phyloP scores from a whole-genome alignment of 1,284 basidiomycete species.

The Naganishia cerealis region DNA sequence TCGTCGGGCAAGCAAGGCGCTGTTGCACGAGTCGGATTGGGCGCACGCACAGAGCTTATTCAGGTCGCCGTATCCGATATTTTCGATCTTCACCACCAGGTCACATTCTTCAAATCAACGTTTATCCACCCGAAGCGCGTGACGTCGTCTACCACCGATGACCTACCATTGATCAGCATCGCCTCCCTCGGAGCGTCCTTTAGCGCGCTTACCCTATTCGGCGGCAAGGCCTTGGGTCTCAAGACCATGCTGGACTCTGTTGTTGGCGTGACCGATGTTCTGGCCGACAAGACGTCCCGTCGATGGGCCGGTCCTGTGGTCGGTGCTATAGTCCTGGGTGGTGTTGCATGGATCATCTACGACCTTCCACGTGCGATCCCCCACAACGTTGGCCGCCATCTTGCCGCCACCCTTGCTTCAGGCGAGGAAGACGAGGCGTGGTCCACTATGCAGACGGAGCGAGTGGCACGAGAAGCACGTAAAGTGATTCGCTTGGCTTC shows the following conservation, averaged over 20 bases:
- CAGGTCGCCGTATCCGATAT: conserved; percentile 66
- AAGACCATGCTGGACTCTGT: conserved; percentile 74
- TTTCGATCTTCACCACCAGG: conserved; percentile 81
- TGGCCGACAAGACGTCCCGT: conserved; percentile 77
- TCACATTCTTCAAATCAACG: conserved; percentile 56
- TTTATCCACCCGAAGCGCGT: conserved; percentile 57
- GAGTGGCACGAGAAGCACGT: conserved; percentile 81
- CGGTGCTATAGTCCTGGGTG: conserved; percentile 71
- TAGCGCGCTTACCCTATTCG: conserved; percentile 84
- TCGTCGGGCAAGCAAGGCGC: conserved; percentile 48
- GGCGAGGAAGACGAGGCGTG: conserved; percentile 43
- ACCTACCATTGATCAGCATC: conserved; percentile 68
- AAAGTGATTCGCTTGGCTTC: conserved; percentile 91
- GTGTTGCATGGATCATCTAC: conserved; percentile 77
- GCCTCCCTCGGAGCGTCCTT: conserved; percentile 65
- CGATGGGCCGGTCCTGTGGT: conserved; percentile 86
- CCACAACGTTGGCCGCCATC: conserved; percentile 78
- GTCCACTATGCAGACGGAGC: conserved; percentile 64
- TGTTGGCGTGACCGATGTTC: conserved; percentile 71
- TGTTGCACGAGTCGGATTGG: conserved; percentile 43
- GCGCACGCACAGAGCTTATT: conserved; percentile 45
- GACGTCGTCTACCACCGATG: conserved; percentile 43
- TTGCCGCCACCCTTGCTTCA: conserved; percentile 58
- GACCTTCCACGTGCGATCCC: conserved; percentile 90
- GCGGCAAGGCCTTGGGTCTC: conserved; percentile 73